These are phyloP conservation scores for Mycena rebaudengoi DNA, from an alignment of 768 basidiomycete genomes.

Conservation along the genomic window DNA sequence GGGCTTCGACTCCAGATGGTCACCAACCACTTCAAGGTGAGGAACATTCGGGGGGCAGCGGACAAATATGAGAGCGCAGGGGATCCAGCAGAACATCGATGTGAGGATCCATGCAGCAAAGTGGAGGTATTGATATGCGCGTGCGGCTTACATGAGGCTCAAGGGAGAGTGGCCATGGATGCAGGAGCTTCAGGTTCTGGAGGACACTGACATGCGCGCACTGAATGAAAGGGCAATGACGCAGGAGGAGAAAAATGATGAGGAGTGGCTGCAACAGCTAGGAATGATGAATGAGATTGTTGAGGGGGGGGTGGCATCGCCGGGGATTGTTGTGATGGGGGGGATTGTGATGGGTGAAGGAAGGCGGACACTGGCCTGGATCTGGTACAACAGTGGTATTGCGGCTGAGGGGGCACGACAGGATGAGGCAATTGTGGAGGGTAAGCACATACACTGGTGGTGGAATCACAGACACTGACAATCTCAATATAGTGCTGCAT, in stretches of 20 bases:
- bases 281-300: not conserved
- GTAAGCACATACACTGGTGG: not conserved
- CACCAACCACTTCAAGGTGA: slow-evolving; percentile 30
- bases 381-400: not conserved
- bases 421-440: not conserved
- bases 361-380: not conserved
- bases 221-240: slow-evolving; percentile 8
- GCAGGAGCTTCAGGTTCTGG: slow-evolving; percentile 14
- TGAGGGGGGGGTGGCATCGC: not conserved
- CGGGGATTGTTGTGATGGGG: not conserved
- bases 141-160: slow-evolving; percentile 16
- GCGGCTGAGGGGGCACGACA: not conserved
- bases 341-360: not conserved
- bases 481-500: slow-evolving; percentile 4
- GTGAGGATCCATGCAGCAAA: slow-evolving; percentile 24
- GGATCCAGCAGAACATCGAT: slow-evolving; percentile 19
- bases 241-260: not conserved
- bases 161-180: slow-evolving; percentile 18
- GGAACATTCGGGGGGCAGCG: slow-evolving; percentile 30
- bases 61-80: slow-evolving; percentile 32
- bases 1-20: slow-evolving; percentile 30
- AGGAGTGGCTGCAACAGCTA: not conserved
- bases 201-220: slow-evolving; percentile 23
- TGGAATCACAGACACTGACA: not conserved
- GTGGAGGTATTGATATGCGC: slow-evolving; percentile 26